Percentiles rank a stretch among this genome's conserved stretches.
Evolutionary conservation across 257 asterid species (phyloP).

Genomic region (Solanum chiquidenum): DNA sequence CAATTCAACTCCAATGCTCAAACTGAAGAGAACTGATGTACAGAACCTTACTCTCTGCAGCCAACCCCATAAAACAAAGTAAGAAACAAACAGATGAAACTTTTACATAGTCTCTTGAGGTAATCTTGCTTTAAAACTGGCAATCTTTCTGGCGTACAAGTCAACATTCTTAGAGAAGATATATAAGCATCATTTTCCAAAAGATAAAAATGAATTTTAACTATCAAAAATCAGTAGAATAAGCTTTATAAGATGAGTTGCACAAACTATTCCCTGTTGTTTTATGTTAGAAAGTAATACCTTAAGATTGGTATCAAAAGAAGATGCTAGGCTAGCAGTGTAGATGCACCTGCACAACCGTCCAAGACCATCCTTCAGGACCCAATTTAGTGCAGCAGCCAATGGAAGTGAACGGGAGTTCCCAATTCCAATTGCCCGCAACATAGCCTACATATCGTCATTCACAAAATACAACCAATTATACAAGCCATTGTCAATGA

Average conservation of each 20-base stretch:
- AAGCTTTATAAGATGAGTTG: not conserved
- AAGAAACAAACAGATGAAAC: not conserved
- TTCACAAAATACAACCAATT: conserved; percentile 7
- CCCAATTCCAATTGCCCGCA: conserved; percentile 95
- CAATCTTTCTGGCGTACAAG: not conserved
- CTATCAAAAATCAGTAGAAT: not conserved
- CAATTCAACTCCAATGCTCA: conserved; percentile 92
- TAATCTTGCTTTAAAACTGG: not conserved
- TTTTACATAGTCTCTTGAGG: not conserved
- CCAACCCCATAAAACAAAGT: conserved; percentile 8
- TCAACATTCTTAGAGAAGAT: not conserved
- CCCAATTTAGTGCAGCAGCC: conserved; percentile 98
- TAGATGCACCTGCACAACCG: conserved; percentile 85
- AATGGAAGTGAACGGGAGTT: conserved; percentile 78
- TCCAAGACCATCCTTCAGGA: conserved; percentile 95
- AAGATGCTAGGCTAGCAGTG: conserved; percentile 89
- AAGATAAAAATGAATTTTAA: not conserved
- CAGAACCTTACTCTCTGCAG: conserved; percentile 88
- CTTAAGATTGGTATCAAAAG: conserved; percentile 93
- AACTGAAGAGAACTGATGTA: conserved; percentile 74
- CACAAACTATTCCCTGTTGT: not conserved
- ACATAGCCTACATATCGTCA: conserved; percentile 60
- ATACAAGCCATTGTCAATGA: not conserved
- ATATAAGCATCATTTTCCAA: not conserved
- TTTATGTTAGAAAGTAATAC: conserved; percentile 16